phyloP scores from a whole-genome alignment of 495 filamentous ascomycete genomes.

The Polyplosphaeria fusca region DNA sequence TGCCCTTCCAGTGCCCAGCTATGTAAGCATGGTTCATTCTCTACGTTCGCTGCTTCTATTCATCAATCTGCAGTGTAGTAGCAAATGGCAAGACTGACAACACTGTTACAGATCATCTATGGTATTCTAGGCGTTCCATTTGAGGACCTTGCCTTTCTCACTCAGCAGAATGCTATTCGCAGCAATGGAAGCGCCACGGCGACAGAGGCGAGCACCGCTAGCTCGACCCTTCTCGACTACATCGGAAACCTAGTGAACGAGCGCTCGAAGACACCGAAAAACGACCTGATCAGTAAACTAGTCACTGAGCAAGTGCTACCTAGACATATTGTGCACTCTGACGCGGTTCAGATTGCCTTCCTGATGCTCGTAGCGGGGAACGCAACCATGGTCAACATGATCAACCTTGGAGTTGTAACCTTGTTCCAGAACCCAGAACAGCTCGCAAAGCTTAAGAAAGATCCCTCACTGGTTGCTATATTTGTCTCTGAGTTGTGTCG shows the following conservation, averaged over 20 bases:
- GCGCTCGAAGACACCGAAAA: slow-evolving; percentile 38
- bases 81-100: neutral
- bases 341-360: slow-evolving; percentile 47
- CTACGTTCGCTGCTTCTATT: neutral
- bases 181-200: slow-evolving; percentile 47
- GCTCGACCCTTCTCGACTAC: slow-evolving; percentile 44
- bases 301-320: slow-evolving; percentile 41
- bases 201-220: slow-evolving; percentile 43
- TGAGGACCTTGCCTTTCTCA: slow-evolving; percentile 46
- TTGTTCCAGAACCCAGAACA: slow-evolving; percentile 43
- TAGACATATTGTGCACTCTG: slow-evolving; percentile 42
- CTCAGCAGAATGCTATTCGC: slow-evolving; percentile 44
- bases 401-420: slow-evolving; percentile 44
- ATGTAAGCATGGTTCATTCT: slow-evolving; percentile 35
- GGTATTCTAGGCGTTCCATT: slow-evolving; percentile 48
- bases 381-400: slow-evolving; percentile 52
- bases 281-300: slow-evolving; percentile 47
- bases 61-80: neutral
- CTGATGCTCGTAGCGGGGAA: slow-evolving; percentile 49
- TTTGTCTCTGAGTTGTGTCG: slow-evolving; percentile 50
- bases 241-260: slow-evolving; percentile 42
- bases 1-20: slow-evolving; percentile 45
- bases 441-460: slow-evolving; percentile 40
- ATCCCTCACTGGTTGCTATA: slow-evolving; percentile 34
- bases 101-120: slow-evolving; percentile 48